phyloP scores from a whole-genome alignment of 129 eudicot species.

The Saposhnikovia divaricata region DNA sequence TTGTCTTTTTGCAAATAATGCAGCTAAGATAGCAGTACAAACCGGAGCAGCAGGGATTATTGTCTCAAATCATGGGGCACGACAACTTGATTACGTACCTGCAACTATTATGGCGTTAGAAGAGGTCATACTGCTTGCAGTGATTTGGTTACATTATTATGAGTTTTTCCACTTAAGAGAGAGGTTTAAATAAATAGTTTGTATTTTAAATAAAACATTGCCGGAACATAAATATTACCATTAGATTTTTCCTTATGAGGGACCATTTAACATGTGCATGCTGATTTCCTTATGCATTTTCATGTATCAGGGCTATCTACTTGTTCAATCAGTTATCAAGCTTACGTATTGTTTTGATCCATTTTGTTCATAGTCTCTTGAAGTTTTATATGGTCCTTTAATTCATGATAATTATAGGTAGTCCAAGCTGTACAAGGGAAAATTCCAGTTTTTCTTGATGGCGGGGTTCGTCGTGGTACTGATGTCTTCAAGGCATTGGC shows the following conservation, averaged over 20 bases:
- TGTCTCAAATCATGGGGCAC: constrained; percentile 51
- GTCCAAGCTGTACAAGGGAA: constrained; percentile 58
- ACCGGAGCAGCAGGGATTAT: constrained; percentile 43
- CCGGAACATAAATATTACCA: not conserved
- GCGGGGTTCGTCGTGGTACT: constrained; percentile 84
- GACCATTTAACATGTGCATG: not conserved
- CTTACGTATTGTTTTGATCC: constrained; percentile 1
- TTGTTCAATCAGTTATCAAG: not conserved
- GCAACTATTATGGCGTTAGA: constrained; percentile 51
- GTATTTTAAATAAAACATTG: too few species aligned
- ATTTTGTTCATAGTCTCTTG: not conserved
- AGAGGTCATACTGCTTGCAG: constrained; percentile 30
- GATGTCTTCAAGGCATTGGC: constrained; percentile 89
- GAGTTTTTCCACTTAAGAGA: not conserved
- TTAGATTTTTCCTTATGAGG: not conserved
- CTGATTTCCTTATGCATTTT: not conserved
- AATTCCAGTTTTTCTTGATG: constrained; percentile 73
- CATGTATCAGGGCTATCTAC: not conserved
- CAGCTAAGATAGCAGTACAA: constrained; percentile 36
- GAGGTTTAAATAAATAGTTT: not conserved
- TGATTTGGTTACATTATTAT: not conserved
- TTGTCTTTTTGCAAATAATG: not conserved
- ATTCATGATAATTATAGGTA: constrained; percentile 32
- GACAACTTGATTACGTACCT: constrained; percentile 45
- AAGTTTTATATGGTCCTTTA: not conserved